Base-by-base conservation (phyloP, 2,329 filamentous ascomycete genomes). In the Calonectria ilicicola region DNA sequence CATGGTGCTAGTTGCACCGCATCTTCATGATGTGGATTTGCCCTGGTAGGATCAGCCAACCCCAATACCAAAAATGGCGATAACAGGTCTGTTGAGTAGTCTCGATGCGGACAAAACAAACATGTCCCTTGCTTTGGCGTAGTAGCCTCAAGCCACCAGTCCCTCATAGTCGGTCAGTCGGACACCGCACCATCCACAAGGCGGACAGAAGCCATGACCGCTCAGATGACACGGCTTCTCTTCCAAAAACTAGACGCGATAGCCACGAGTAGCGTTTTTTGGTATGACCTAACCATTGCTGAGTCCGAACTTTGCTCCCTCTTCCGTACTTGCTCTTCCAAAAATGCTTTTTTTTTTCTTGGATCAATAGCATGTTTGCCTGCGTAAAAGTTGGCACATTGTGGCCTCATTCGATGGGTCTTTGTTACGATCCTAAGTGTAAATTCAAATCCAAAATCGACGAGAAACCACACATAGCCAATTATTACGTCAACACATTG, bases 351-450 rank as follows among this genome's bases (percentile, higher is more conserved):
- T 84, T 95, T 93, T 79, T 95, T 92, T 8, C 90, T n/a, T n/a
- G n/a, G 87, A 82, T 95, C 93, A 76, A 95, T 93, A 72, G 89
- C 87, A 67, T 93, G 92, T 86, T 95, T 95, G 78, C 93, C 93
- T 0, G 89, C 89, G 85, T 89, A 94, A 73, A 95, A 89, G 85
- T 95, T 93, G 32, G 89, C 92, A 77, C 90, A 87, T 71, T 89
- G 83, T 0, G 93, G 85, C 73, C 86, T 86, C 64, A 93, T 35
- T 14, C 87, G 86, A 78, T 89, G 86, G 75, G 85, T 89, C 82
- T 88, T 87, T 64, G 87, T 90, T 71, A 83, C 76, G 72, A 89
- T 64, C 86, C 93, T 94, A 84, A 93, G 92, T 0, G 92, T 93
- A 70, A 92, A 90, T 80, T 95, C 90, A 80, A 94, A 87, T n/a